Conservation (phyloP, 2,329 filamentous ascomycete species). For the Blastomyces gilchristii region DNA sequence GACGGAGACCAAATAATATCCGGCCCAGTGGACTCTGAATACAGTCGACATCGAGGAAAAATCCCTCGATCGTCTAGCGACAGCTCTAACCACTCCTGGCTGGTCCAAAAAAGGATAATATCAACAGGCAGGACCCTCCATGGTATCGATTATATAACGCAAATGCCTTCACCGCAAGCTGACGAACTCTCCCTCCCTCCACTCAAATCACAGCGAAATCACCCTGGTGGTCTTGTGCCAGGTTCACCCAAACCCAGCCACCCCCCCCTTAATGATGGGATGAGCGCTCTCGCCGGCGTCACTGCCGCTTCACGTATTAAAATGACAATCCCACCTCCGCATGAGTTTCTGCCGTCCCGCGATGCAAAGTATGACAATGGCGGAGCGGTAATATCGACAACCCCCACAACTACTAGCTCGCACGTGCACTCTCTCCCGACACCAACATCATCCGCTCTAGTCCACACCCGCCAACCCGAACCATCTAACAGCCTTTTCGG, state of each 20-base stretch:
- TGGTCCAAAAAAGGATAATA: not conserved
- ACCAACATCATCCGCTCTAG: not conserved
- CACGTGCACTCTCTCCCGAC: not conserved
- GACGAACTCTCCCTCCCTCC: conserved; percentile 15
- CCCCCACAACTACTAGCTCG: conserved; percentile 5
- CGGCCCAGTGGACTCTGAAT: conserved; percentile 1
- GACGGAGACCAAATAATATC: not conserved
- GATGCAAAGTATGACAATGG: conserved; percentile 10
- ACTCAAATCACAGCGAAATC: conserved; percentile 10
- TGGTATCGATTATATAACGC: conserved; percentile 16
- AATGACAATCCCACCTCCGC: not conserved
- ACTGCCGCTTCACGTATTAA: conserved; percentile 6
- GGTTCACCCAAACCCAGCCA: conserved; percentile 7
- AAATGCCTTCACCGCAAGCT: conserved; percentile 12
- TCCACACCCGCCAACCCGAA: not conserved
- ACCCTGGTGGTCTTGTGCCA: not conserved
- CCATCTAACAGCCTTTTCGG: conserved; percentile 4
- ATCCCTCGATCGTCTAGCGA: conserved; percentile 5
- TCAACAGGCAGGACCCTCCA: conserved; percentile 12
- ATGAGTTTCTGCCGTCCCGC: not conserved
- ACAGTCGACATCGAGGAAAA: conserved; percentile 2
- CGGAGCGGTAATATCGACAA: conserved; percentile 5
- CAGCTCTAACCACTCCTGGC: not conserved
- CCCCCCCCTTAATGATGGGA: conserved; percentile 8
- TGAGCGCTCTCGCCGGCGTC: conserved; percentile 9